Evolutionary conservation across 179 eudicot genomes (phyloP).

Genomic region (Actinidia chinensis): DNA sequence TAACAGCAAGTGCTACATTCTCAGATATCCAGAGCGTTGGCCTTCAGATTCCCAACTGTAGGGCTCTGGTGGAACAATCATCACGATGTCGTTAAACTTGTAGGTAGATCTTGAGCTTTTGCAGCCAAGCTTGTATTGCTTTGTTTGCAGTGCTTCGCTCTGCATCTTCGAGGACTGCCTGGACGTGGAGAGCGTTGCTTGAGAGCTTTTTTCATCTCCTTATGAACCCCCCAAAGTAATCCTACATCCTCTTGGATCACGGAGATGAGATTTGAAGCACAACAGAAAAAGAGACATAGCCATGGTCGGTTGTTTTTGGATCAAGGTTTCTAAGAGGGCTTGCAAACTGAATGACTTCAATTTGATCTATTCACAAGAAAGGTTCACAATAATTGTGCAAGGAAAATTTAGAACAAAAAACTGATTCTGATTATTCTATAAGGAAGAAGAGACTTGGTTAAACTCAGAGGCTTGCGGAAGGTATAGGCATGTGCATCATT

Average conservation of each 20-base stretch:
- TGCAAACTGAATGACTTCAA: neutral
- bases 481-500: neutral
- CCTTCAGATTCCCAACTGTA: neutral
- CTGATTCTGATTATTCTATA: too few species aligned
- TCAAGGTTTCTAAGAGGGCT: neutral
- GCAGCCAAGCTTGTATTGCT: conserved; percentile 13
- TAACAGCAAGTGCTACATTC: neutral
- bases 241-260: neutral
- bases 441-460: too few species aligned
- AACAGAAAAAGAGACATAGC: neutral
- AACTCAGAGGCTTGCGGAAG: too few species aligned
- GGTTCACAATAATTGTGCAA: neutral
- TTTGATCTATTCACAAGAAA: neutral
- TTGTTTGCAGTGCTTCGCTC: neutral
- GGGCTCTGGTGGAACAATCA: neutral
- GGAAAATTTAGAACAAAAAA: too few species aligned
- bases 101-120: conserved; percentile 18
- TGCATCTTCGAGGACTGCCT: conserved; percentile 20
- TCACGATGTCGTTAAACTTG: neutral
- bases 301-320: neutral
- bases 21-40: neutral
- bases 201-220: conserved; percentile 17
- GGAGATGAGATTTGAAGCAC: neutral
- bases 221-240: neutral
- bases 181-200: conserved; percentile 9